Base-by-base conservation (phyloP, 305 asterid species). In the Fraxinus platypoda region DNA sequence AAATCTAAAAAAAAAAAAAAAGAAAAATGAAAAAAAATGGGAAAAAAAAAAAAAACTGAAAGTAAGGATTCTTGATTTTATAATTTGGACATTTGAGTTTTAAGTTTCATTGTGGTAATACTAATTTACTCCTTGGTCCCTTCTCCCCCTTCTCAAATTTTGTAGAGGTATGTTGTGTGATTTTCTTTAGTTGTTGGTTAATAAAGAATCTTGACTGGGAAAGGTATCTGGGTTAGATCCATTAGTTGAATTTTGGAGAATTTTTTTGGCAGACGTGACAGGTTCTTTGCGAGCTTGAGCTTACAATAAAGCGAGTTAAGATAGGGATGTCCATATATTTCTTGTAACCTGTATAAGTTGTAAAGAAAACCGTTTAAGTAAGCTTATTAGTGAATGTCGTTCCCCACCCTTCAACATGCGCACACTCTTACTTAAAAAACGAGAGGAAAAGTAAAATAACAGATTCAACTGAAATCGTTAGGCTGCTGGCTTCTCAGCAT, bases 201-300 rank as follows among this genome's bases (percentile, higher is more conserved):
- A n/a, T 76, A 11, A 52, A 78, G 13, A 68, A 34, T 68, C 66
- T 76, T 46, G 74, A 46, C 64, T 46, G 3, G 13, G 64, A 79
- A 62, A 57, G 73, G 75, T 79, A 79, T 66, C 62, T 37, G 34
- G 19, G 49, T 79, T 82, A 15, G 43, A 76, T 78, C 75, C 57
- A 34, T 59, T 62, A n/a, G 49, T 70, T 8, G 77, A 80, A 28
- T 34, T 83, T 74, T 34, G 30, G 17, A 41, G 78, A 66, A 52
- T 2, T 15, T 43, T 84, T 78, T 84, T 78, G 86, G 86, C 93
- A 94, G 98, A 91, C 82, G 94, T 94, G 25, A 92, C 97, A 0
- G 86, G 95, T 91, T 83, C 97, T 94, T 64, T 91, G 89, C 13
- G 93, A 93, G 83, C 95, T 93, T 54, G 98, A 94, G 91, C 92